Conservation (phyloP, 23 red algal species). For the Gracilaria gracilis region DNA sequence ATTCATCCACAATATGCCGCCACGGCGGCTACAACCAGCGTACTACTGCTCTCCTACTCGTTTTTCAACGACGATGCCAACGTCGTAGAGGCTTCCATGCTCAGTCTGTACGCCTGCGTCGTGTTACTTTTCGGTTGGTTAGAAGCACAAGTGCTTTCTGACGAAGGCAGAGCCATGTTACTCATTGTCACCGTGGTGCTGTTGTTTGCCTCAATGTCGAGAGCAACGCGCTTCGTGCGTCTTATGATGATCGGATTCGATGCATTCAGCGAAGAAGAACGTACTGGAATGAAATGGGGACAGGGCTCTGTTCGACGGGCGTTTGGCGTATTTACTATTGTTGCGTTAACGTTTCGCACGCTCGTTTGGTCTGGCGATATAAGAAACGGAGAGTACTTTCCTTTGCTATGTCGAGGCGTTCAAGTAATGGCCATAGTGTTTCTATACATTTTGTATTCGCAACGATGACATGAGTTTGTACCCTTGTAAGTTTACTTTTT, state of each 20-base stretch:
- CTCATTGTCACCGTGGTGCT: conserved; percentile 14
- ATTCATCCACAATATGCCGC: neutral
- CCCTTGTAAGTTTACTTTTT: conserved; percentile 17
- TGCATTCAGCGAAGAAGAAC: conserved; percentile 30
- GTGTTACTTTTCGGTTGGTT: conserved; percentile 3
- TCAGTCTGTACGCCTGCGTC: conserved; percentile 22
- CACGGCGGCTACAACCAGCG: neutral
- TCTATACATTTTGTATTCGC: conserved; percentile 17
- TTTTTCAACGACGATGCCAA: conserved; percentile 40
- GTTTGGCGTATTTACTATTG: conserved; percentile 11
- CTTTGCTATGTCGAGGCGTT: conserved; percentile 6
- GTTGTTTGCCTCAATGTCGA: conserved; percentile 16
- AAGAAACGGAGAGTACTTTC: conserved; percentile 10
- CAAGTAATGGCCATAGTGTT: conserved; percentile 35
- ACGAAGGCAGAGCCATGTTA: conserved; percentile 23
- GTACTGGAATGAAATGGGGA: conserved; percentile 4
- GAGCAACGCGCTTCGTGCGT: conserved; percentile 32
- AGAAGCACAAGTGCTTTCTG: conserved; percentile 15
- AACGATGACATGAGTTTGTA: neutral
- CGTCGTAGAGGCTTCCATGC: conserved; percentile 28
- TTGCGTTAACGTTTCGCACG: conserved; percentile 47
- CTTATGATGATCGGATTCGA: conserved; percentile 34
- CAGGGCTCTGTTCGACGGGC: conserved; percentile 18
- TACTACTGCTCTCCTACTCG: conserved; percentile 20
- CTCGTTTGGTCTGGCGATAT: conserved; percentile 36